Percentiles rank a stretch among this genome's conserved stretches.
These are phyloP conservation scores for Dryas octopetala DNA, from an alignment of 306 rosid genomes.

Conservation along the genomic window DNA sequence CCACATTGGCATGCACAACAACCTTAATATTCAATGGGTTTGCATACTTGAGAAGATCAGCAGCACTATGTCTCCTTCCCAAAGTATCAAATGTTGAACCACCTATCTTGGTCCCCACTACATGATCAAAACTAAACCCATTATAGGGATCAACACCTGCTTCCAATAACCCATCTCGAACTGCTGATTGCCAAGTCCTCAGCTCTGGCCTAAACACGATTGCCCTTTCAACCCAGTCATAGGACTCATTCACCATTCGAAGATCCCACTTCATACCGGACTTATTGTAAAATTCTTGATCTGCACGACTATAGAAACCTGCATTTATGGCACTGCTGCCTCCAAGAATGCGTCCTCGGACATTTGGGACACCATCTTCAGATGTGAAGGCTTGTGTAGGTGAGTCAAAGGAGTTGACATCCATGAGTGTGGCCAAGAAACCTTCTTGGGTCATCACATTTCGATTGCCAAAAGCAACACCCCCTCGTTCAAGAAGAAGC, in stretches of 20 bases:
- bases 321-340: conserved; percentile 95
- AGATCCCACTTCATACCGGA: conserved; percentile 57
- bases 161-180: conserved; percentile 74
- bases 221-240: conserved; percentile 73
- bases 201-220: conserved; percentile 66
- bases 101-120: conserved; percentile 73
- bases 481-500: conserved; percentile 78
- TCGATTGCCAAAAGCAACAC: conserved; percentile 35
- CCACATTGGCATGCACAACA: conserved; percentile 63
- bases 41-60: conserved; percentile 61
- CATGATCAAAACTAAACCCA: conserved; percentile 70
- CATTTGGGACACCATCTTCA: conserved; percentile 85
- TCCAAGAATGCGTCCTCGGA: conserved; percentile 88
- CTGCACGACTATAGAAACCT: conserved; percentile 90
- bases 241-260: conserved; percentile 59
- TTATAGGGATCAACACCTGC: conserved; percentile 76
- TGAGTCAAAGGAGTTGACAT: conserved; percentile 40
- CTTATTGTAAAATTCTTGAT: conserved; percentile 43
- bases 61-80: conserved; percentile 71
- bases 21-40: conserved; percentile 45
- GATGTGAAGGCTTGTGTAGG: conserved; percentile 72
- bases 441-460: conserved; percentile 78
- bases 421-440: conserved; percentile 61
- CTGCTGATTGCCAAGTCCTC: conserved; percentile 74
- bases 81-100: conserved; percentile 73